Evolutionary conservation across 2,329 filamentous ascomycete genomes (phyloP), one percentile per base, ranked within the genome.

Genomic region (Diaporthe citrichinensis): DNA sequence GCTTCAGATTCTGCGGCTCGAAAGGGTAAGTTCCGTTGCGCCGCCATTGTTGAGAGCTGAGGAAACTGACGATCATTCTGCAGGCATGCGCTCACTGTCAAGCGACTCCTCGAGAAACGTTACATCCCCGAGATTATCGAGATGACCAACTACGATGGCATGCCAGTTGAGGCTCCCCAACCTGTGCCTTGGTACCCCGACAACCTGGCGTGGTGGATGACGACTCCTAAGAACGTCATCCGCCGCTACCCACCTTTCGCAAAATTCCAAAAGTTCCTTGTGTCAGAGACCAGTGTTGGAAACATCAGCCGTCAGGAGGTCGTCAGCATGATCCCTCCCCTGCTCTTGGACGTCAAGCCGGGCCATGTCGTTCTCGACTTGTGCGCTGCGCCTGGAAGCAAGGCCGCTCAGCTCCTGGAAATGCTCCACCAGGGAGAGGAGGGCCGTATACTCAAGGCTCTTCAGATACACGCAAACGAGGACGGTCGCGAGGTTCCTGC

Each of bases 271-370:
- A 98, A 97, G 84, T 99, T 98, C 87, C 90, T 99, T 69, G 97
- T 99, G 68, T 97, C 96, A 71, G 97, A 99, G 88, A 98, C 97
- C 5, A 95, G 94, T 74, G 95, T 98, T 31, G 97, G 97, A 81
- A 99, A 98, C 84, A 98, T 99, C 81, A 98, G 94, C 85, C 92
- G 97, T 81, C 97, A 99, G 85, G 97, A 99, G 86, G 94, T 98
- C 59, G 97, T 99, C 81, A 98, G 95, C 87, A 99, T 99, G 97
- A 98, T 99, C 78, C 97, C 97, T 36, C 97, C 97, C 36, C 90
- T 98, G 80, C 89, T 98, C 80, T 94, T 99, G 88, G 96, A 98
- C 81, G 89, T 98, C 69, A 92, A 92, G 79, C 96, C 97, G 6
- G 95, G 96, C 72, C 98, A 98, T 93, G 94, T 93, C 1, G 96